These are phyloP conservation scores for Quercus phellos DNA, from an alignment of 331 rosid genomes.

Conservation along the genomic window DNA sequence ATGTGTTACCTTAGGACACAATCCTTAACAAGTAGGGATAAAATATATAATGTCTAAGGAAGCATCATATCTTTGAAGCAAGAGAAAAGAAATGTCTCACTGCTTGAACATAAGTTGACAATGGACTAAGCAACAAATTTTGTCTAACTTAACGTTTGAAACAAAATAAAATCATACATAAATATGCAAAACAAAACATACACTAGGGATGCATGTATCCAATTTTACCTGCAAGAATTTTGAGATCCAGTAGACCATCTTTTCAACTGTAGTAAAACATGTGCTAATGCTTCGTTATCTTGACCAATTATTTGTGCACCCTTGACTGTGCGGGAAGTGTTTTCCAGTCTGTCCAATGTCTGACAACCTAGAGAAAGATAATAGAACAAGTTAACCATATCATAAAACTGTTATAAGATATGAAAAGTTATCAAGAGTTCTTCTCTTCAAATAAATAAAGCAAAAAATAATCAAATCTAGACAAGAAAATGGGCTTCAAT, in stretches of 20 bases:
- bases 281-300: slow-evolving; percentile 70
- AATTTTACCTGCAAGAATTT: slow-evolving; percentile 50
- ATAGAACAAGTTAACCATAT: background rate
- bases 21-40: background rate
- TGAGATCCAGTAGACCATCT: slow-evolving; percentile 66
- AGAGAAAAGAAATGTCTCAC: background rate
- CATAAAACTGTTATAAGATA: background rate
- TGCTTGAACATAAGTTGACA: no score
- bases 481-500: background rate
- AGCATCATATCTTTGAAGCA: background rate
- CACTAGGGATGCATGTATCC: background rate
- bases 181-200: slow-evolving; percentile 5
- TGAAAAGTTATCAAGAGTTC: background rate
- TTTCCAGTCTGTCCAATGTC: slow-evolving; percentile 67
- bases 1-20: background rate
- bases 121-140: background rate
- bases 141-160: background rate
- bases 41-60: background rate
- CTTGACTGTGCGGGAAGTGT: slow-evolving; percentile 69
- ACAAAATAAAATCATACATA: slow-evolving; percentile 7
- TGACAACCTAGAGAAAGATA: slow-evolving; percentile 48
- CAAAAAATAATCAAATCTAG: slow-evolving; percentile 7
- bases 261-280: slow-evolving; percentile 61
- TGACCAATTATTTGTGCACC: slow-evolving; percentile 74
- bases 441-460: slow-evolving; percentile 4